Conservation (phyloP, 495 filamentous ascomycete genomes). For the Xylaria curta region DNA sequence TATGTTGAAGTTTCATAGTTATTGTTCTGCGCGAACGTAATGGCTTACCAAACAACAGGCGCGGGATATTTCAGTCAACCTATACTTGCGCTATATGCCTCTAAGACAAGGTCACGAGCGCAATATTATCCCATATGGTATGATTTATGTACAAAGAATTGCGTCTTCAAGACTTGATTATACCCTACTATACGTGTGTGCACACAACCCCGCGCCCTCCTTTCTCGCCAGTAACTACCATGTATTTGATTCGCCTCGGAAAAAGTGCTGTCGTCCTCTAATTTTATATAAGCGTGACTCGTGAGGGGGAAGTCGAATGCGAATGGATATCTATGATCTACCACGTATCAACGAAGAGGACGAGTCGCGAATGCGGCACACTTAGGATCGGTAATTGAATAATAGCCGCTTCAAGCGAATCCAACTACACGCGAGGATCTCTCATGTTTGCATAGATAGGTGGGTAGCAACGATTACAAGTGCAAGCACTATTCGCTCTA, state of each 20-base stretch:
- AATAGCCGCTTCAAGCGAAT: constrained; percentile 13
- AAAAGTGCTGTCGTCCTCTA: background rate
- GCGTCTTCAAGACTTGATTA: background rate
- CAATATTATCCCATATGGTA: background rate
- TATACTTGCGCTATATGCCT: background rate
- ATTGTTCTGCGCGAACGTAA: background rate
- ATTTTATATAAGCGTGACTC: constrained; percentile 6
- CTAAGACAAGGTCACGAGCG: background rate
- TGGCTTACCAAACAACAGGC: background rate
- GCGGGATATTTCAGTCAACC: background rate
- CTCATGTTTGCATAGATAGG: background rate
- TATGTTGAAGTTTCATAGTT: constrained; percentile 7
- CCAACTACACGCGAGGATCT: background rate
- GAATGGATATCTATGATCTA: background rate
- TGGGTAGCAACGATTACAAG: constrained; percentile 10
- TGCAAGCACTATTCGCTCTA: background rate
- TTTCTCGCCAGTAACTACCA: background rate
- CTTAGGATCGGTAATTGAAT: background rate
- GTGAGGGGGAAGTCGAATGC: background rate
- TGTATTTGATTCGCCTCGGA: background rate
- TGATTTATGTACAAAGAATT: background rate
- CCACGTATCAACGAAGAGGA: background rate
- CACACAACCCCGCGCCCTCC: background rate
- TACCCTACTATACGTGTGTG: background rate
- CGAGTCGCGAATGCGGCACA: background rate